These are phyloP conservation scores for Crithidia thermophila DNA, from an alignment of 208 protist genomes.

Conservation along the genomic window DNA sequence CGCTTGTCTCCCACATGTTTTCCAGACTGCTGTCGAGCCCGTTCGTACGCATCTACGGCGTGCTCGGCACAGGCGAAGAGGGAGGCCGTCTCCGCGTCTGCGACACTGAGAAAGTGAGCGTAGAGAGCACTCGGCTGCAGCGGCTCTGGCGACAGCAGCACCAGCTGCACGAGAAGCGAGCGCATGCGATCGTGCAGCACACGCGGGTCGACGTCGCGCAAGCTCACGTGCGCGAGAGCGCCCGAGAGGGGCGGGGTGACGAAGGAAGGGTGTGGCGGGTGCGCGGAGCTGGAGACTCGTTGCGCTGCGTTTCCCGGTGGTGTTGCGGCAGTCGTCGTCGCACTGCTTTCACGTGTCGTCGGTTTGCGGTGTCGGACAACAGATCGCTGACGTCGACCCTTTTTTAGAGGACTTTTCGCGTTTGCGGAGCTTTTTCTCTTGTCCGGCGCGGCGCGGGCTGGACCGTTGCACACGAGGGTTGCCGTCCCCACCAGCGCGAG, in stretches of 20 bases:
- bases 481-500: too few species aligned
- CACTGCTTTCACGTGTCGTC: too few species aligned
- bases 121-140: conserved; percentile 33
- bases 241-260: not conserved
- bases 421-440: too few species aligned
- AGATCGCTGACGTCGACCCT: too few species aligned
- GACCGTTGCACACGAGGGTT: too few species aligned
- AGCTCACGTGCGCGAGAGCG: not conserved
- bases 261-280: not conserved
- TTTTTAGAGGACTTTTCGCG: too few species aligned
- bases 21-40: not conserved
- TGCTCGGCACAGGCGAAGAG: conserved; percentile 26
- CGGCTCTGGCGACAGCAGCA: conserved; percentile 51
- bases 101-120: not conserved
- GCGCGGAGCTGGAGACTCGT: too few species aligned
- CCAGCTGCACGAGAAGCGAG: conserved; percentile 38
- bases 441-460: too few species aligned
- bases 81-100: conserved; percentile 22
- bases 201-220: not conserved
- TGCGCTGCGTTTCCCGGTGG: too few species aligned
- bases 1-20: not conserved
- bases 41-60: conserved; percentile 12
- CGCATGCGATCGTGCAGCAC: conserved; percentile 40
- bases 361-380: too few species aligned
- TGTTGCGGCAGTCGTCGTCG: too few species aligned